Conservation (phyloP, 495 filamentous ascomycete genomes). For the Glarea lozoyensis region DNA sequence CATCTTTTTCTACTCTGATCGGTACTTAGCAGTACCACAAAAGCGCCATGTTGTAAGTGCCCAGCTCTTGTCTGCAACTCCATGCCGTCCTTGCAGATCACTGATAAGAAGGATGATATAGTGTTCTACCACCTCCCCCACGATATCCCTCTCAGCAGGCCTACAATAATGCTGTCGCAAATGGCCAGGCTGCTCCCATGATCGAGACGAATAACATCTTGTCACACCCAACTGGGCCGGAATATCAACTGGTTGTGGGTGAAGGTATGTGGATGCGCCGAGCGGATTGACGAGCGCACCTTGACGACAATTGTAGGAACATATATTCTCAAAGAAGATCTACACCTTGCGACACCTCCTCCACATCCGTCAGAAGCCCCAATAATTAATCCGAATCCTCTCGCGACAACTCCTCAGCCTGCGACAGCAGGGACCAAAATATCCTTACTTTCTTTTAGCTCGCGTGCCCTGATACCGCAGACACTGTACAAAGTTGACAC, state of each 20-base stretch:
- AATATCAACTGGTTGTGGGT: constrained; percentile 78
- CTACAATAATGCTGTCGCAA: constrained; percentile 55
- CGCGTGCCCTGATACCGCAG: constrained; percentile 35
- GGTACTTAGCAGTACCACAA: constrained; percentile 10
- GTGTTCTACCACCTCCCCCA: constrained; percentile 52
- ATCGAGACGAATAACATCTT: constrained; percentile 91
- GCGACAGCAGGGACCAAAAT: constrained; percentile 82
- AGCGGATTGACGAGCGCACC: constrained; percentile 6
- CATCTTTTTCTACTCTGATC: too few relatives aligned
- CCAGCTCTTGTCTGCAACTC: neutral
- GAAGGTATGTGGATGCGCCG: constrained; percentile 54
- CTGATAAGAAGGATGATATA: constrained; percentile 15
- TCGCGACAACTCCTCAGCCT: constrained; percentile 72
- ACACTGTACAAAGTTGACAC: constrained; percentile 38
- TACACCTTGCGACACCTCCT: constrained; percentile 88
- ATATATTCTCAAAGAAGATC: constrained; percentile 79
- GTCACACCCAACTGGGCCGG: constrained; percentile 66
- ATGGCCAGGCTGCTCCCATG: constrained; percentile 56
- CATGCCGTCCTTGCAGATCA: constrained; percentile 2
- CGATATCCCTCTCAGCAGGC: constrained; percentile 62
- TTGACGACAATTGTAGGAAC: constrained; percentile 50
- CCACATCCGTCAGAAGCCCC: constrained; percentile 92
- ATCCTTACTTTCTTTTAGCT: constrained; percentile 60
- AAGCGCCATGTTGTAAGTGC: constrained; percentile 19
- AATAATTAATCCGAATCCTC: constrained; percentile 75